Conservation (phyloP, 2,329 filamentous ascomycete genomes). For the Xylariales sp. region DNA sequence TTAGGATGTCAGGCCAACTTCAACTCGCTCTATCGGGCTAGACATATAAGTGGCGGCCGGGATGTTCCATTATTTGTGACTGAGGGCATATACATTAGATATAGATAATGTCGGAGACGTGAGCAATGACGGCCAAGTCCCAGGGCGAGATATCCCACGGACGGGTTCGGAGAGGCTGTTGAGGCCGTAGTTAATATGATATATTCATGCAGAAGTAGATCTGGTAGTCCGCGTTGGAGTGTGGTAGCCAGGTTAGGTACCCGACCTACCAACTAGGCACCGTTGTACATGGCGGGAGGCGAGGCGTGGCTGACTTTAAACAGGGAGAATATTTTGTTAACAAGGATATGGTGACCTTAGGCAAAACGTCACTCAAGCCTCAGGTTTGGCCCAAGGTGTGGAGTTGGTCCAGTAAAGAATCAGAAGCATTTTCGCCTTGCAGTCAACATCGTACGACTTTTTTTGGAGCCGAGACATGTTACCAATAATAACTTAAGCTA, state of each 20-base stretch:
- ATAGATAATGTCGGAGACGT: constrained; percentile 13
- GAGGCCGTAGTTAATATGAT: constrained; percentile 19
- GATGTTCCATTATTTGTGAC: constrained; percentile 29
- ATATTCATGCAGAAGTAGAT: constrained; percentile 20
- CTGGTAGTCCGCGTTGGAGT: constrained; percentile 8
- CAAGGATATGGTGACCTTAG: constrained; percentile 21
- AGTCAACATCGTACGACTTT: constrained; percentile 39
- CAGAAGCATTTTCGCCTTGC: constrained; percentile 27
- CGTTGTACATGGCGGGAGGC: constrained; percentile 7
- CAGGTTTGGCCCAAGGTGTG: constrained; percentile 16
- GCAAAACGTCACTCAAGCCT: constrained; percentile 17
- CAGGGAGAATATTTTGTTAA: not conserved
- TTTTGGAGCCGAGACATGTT: constrained; percentile 32
- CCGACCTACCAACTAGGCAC: not conserved
- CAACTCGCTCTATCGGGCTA: constrained; percentile 33
- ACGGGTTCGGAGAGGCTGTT: not conserved
- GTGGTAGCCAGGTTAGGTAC: not conserved
- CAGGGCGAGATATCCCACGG: not conserved
- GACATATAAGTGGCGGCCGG: constrained; percentile 25
- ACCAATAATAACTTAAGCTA: constrained; percentile 30
- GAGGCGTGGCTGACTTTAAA: constrained; percentile 18
- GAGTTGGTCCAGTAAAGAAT: constrained; percentile 32
- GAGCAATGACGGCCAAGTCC: not conserved
- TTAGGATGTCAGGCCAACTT: constrained; percentile 21
- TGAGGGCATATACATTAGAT: constrained; percentile 23